A percentile compares a stretch with the other conserved stretches of the same genome.
These are phyloP conservation scores for Ophiostoma sp. DNA, from an alignment of 2,329 filamentous ascomycete species.

Conservation along the genomic window DNA sequence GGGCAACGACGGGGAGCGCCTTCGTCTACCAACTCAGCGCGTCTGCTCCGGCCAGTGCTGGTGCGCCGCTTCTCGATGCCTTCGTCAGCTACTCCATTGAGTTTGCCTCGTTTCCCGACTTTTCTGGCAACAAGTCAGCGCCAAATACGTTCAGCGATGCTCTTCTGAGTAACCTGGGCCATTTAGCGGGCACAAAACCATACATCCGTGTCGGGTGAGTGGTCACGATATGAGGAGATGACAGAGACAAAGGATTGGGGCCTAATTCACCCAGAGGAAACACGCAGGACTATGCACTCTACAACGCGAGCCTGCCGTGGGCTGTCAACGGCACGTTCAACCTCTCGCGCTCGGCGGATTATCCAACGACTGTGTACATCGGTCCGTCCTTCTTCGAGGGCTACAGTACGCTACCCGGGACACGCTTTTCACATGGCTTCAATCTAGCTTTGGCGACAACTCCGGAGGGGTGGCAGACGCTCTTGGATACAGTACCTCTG, in stretches of 20 bases:
- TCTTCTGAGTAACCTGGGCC: constrained; percentile 56
- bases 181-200: constrained; percentile 56
- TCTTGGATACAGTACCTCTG: constrained; percentile 55
- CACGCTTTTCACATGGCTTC: constrained; percentile 60
- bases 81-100: constrained; percentile 50
- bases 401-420: constrained; percentile 56
- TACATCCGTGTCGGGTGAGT: constrained; percentile 55
- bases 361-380: constrained; percentile 61
- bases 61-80: constrained; percentile 40
- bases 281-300: constrained; percentile 65
- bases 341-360: constrained; percentile 53
- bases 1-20: not conserved
- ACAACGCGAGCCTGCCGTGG: constrained; percentile 51
- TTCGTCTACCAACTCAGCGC: constrained; percentile 15
- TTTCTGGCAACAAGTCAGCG: constrained; percentile 51
- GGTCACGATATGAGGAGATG: not conserved
- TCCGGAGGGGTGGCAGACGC: constrained; percentile 50
- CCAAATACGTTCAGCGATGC: constrained; percentile 64
- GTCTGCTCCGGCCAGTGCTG: constrained; percentile 27
- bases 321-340: constrained; percentile 56
- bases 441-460: constrained; percentile 53
- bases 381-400: constrained; percentile 65
- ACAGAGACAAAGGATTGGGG: not conserved
- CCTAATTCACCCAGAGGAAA: constrained; percentile 50
- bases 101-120: constrained; percentile 54